Percentiles rank a stretch among this genome's conserved stretches.
Conservation (phyloP, 495 filamentous ascomycete species). For the Chaetomium tenue region DNA sequence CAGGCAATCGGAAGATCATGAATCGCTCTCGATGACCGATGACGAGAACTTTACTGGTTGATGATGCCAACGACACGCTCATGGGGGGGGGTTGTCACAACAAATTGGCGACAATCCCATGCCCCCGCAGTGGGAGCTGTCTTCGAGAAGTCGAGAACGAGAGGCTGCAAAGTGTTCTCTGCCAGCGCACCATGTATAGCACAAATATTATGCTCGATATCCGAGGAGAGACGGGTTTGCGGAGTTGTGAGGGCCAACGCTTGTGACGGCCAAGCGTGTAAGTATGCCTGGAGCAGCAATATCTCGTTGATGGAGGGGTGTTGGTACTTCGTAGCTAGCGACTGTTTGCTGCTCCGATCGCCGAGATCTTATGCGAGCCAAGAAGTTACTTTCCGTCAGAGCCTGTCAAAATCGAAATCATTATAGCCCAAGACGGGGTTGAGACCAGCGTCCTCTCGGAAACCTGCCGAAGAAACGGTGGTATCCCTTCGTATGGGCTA, state of each 20-base stretch:
- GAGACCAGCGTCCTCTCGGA: background rate
- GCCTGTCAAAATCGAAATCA: constrained; percentile 15
- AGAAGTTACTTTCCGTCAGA: background rate
- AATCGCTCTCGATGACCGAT: background rate
- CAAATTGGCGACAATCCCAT: background rate
- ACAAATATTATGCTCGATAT: background rate
- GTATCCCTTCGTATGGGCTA: too few relatives aligned
- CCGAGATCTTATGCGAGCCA: too few relatives aligned
- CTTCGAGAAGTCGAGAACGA: background rate
- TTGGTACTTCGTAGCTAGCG: too few relatives aligned
- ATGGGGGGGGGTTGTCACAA: background rate
- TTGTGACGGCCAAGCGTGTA: too few relatives aligned
- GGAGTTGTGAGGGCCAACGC: background rate
- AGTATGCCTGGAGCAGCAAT: background rate
- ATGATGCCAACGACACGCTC: too few relatives aligned
- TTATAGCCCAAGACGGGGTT: constrained; percentile 20
- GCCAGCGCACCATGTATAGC: background rate
- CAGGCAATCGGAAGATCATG: background rate
- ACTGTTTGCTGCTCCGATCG: too few relatives aligned
- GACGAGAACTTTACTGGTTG: background rate
- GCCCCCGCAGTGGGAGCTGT: background rate
- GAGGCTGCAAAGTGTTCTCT: background rate
- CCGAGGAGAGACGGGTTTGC: background rate
- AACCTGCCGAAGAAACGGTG: background rate
- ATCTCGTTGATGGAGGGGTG: too few relatives aligned